Evolutionary conservation across 352 stramenopile genomes (phyloP).

Genomic region (Phytophthora fragariaefolia): DNA sequence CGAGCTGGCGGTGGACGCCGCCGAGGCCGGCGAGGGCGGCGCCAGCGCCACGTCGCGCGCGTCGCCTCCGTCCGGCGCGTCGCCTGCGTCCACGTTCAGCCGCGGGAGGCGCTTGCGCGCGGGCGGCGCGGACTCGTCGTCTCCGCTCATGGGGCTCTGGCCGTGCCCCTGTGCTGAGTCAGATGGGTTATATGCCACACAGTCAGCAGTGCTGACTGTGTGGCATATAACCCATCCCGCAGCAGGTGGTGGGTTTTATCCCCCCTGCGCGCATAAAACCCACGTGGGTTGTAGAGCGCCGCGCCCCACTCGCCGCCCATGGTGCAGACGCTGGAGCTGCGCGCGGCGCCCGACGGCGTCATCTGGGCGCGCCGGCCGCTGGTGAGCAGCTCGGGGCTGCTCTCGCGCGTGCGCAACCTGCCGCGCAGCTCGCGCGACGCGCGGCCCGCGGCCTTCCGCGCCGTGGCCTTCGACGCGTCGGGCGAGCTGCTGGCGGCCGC

Average conservation of each 20-base stretch:
- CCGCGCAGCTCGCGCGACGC: conserved; percentile 69
- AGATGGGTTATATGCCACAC: neutral
- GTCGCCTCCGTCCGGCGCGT: neutral
- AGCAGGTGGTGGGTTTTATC: neutral
- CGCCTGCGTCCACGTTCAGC: conserved; percentile 11
- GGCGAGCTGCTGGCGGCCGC: conserved; percentile 71
- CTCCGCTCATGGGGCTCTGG: conserved; percentile 13
- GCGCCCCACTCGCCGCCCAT: too few relatives aligned
- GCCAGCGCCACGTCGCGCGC: conserved; percentile 11
- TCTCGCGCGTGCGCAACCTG: conserved; percentile 76
- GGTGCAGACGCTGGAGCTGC: conserved; percentile 73
- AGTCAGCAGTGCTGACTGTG: neutral
- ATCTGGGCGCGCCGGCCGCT: conserved; percentile 79
- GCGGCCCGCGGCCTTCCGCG: conserved; percentile 54
- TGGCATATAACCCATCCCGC: too few relatives aligned
- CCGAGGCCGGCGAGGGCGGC: conserved; percentile 32
- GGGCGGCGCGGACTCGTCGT: conserved; percentile 23
- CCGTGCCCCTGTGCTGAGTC: neutral
- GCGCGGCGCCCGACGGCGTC: conserved; percentile 69
- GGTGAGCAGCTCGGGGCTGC: conserved; percentile 69
- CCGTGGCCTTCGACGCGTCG: conserved; percentile 69
- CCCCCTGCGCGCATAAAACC: neutral
- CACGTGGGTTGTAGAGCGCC: too few relatives aligned
- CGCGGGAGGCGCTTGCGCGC: conserved; percentile 41
- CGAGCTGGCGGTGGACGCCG: conserved; percentile 33